These are phyloP conservation scores for Cephaloascus albidus DNA, from an alignment of 805 yeast genomes.

Conservation along the genomic window DNA sequence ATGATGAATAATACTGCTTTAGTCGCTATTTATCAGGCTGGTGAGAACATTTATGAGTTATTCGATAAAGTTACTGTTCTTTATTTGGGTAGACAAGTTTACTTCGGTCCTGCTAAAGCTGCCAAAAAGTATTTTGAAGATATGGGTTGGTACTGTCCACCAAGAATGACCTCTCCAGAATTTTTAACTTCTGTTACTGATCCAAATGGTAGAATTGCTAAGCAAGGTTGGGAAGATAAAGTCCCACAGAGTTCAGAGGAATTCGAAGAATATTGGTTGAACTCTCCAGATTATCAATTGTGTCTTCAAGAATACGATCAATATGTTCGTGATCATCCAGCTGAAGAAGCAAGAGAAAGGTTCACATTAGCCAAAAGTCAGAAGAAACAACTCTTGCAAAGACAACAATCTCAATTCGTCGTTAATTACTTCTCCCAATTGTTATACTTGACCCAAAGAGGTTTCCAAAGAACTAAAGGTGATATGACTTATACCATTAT, in stretches of 20 bases:
- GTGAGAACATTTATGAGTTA: too few species aligned
- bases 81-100: slow-evolving; percentile 38
- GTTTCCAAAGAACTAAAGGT: slow-evolving; percentile 28
- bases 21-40: slow-evolving; percentile 39
- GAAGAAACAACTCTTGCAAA: slow-evolving; percentile 25
- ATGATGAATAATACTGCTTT: slow-evolving; percentile 30
- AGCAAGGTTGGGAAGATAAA: slow-evolving; percentile 37
- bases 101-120: slow-evolving; percentile 29
- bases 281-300: slow-evolving; percentile 43
- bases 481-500: slow-evolving; percentile 32
- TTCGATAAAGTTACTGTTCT: slow-evolving; percentile 38
- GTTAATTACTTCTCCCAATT: slow-evolving; percentile 41
- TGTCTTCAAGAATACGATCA: slow-evolving; percentile 11
- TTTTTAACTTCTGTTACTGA: slow-evolving; percentile 60
- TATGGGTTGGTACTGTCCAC: slow-evolving; percentile 56
- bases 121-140: slow-evolving; percentile 41
- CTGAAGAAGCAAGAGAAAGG: slow-evolving; percentile 18
- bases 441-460: slow-evolving; percentile 34
- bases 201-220: slow-evolving; percentile 48
- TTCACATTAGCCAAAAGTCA: slow-evolving; percentile 17
- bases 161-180: slow-evolving; percentile 62
- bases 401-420: slow-evolving; percentile 28
- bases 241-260: slow-evolving; percentile 50
- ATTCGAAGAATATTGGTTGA: slow-evolving; percentile 51
- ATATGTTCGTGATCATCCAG: slow-evolving; percentile 13